These are phyloP conservation scores for Malus asiatica DNA, from an alignment of 306 rosid genomes.

Conservation along the genomic window DNA sequence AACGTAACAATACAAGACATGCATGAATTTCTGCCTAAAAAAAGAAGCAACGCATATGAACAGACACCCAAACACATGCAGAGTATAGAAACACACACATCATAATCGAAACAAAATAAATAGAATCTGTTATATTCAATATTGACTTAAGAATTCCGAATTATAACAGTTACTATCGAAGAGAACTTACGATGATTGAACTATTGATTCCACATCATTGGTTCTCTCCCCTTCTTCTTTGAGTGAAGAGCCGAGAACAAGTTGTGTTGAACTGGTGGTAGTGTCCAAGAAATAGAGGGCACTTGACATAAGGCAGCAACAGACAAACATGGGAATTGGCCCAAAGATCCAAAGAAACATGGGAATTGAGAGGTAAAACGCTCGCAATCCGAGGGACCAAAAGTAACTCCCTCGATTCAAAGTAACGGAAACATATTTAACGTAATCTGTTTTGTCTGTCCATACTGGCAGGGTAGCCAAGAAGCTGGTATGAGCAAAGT, in stretches of 20 bases:
- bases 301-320: constrained; percentile 17
- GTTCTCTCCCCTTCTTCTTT: constrained; percentile 22
- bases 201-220: constrained; percentile 36
- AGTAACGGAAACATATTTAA: constrained; percentile 30
- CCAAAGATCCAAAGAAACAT: constrained; percentile 38
- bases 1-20: not conserved
- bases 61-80: not conserved
- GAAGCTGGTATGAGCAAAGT: constrained; percentile 77
- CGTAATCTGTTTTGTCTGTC: constrained; percentile 34
- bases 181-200: constrained; percentile 14
- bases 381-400: constrained; percentile 47
- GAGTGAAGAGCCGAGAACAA: constrained; percentile 40
- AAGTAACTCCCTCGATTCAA: constrained; percentile 64
- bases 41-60: not conserved
- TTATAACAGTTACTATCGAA: constrained; percentile 6
- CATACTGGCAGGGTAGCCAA: constrained; percentile 62
- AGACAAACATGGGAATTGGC: constrained; percentile 23
- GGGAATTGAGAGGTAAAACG: constrained; percentile 31
- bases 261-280: constrained; percentile 53
- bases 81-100: not conserved
- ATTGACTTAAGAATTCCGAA: not conserved
- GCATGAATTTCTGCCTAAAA: not conserved
- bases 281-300: constrained; percentile 32
- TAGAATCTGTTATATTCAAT: not conserved
- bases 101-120: not conserved